A percentile compares a stretch with the other conserved stretches of the same genome.
Conservation (phyloP, 768 basidiomycete genomes). For the Lactifluus echinatus region DNA sequence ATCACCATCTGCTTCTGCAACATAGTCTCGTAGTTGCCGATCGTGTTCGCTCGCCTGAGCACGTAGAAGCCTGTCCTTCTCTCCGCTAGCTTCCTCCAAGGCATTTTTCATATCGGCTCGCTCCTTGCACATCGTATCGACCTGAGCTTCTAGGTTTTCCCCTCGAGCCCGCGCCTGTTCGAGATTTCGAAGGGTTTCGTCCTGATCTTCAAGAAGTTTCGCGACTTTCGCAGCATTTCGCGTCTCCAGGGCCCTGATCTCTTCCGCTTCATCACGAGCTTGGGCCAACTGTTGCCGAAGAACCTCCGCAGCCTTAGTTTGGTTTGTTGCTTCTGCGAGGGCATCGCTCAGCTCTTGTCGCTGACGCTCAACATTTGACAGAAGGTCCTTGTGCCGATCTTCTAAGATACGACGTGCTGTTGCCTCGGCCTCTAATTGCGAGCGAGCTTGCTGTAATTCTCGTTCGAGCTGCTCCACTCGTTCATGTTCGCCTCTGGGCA, state of each 20-base stretch:
- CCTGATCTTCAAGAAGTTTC: conserved; percentile 66
- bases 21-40: conserved; percentile 70
- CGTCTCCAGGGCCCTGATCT: conserved; percentile 57
- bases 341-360: conserved; percentile 47
- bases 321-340: conserved; percentile 60
- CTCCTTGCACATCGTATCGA: conserved; percentile 60
- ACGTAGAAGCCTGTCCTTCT: conserved; percentile 71
- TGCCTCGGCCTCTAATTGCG: conserved; percentile 56
- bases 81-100: conserved; percentile 55
- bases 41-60: conserved; percentile 66
- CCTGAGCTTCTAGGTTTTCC: conserved; percentile 68
- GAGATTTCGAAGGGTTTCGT: conserved; percentile 55
- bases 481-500: conserved; percentile 40
- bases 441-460: conserved; percentile 52
- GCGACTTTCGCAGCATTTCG: conserved; percentile 56
- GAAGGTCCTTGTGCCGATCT: conserved; percentile 50
- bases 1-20: conserved; percentile 89
- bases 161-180: conserved; percentile 69
- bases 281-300: conserved; percentile 57
- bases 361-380: conserved; percentile 46
- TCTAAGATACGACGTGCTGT: conserved; percentile 57
- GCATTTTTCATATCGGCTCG: conserved; percentile 62
- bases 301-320: conserved; percentile 47
- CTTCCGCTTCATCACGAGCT: conserved; percentile 53
- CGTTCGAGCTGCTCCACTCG: conserved; percentile 51